Evolutionary conservation across 257 asterid genomes (phyloP).

Genomic region (Rauvolfia tetraphylla): DNA sequence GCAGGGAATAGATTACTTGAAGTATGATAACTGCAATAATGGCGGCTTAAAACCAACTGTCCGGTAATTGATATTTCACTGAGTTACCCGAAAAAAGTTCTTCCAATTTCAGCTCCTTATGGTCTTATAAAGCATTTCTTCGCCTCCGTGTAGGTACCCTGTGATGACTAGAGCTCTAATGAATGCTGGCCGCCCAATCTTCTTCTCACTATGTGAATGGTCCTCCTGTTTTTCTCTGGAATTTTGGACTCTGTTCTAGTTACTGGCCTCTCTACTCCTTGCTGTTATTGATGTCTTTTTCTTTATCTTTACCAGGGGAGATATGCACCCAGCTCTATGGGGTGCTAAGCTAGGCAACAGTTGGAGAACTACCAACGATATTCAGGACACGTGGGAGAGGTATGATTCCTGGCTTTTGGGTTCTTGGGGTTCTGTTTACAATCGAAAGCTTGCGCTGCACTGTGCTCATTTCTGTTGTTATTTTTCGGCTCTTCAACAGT

Average conservation of each 20-base stretch:
- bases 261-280: neutral
- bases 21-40: conserved; percentile 82
- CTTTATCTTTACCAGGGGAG: conserved; percentile 65
- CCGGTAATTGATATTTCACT: conserved; percentile 33
- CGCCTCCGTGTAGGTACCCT: conserved; percentile 44
- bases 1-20: conserved; percentile 91
- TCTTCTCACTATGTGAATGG: conserved; percentile 91
- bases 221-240: conserved; percentile 40
- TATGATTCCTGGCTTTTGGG: conserved; percentile 4
- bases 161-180: conserved; percentile 81
- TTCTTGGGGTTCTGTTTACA: neutral
- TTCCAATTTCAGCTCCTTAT: neutral
- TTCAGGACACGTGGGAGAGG: conserved; percentile 82
- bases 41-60: conserved; percentile 61
- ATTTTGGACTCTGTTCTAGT: neutral
- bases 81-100: neutral
- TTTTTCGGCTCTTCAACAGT: conserved; percentile 28
- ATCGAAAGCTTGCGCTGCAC: neutral
- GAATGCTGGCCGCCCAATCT: conserved; percentile 68
- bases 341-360: conserved; percentile 69
- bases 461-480: neutral
- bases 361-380: conserved; percentile 88
- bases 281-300: neutral
- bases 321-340: conserved; percentile 89
- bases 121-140: neutral